Evolutionary conservation across 176 grass and related monocot species (phyloP).

Genomic region (Ensete ventricosum): DNA sequence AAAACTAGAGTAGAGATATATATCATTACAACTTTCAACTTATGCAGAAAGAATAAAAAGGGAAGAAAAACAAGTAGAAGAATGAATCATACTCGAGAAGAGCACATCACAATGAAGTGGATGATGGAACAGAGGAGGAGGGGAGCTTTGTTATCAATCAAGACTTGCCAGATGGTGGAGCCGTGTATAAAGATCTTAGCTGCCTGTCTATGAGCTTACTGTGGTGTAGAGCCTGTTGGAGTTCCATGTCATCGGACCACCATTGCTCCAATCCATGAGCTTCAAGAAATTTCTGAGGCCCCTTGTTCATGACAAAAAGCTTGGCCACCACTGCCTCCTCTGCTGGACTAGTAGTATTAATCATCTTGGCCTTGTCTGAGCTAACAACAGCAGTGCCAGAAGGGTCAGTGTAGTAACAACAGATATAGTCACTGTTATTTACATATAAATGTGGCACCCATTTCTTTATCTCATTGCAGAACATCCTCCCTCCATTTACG

Average conservation of each 20-base stretch:
- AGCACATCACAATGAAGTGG: background rate
- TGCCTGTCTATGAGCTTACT: constrained; percentile 72
- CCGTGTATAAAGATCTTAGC: constrained; percentile 58
- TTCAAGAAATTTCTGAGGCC: constrained; percentile 61
- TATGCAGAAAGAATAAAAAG: background rate
- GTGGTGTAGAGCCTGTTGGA: constrained; percentile 45
- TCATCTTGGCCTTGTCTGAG: constrained; percentile 29
- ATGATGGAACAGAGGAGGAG: background rate
- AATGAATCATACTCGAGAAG: constrained; percentile 4
- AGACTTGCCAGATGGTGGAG: constrained; percentile 1
- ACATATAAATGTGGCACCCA: constrained; percentile 84
- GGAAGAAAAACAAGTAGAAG: background rate
- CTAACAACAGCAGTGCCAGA: background rate
- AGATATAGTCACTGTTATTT: constrained; percentile 68
- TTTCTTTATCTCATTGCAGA: constrained; percentile 54
- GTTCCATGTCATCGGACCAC: constrained; percentile 72
- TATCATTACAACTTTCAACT: background rate
- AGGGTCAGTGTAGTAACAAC: constrained; percentile 55
- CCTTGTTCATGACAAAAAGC: constrained; percentile 53
- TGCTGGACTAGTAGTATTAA: background rate
- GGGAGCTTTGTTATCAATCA: background rate
- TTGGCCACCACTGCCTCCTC: constrained; percentile 25
- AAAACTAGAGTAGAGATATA: background rate
- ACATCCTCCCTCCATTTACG: constrained; percentile 21
- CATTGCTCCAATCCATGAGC: constrained; percentile 89